Evolutionary conservation across 2,329 filamentous ascomycete species (phyloP).

Genomic region (Penicillium sp.): DNA sequence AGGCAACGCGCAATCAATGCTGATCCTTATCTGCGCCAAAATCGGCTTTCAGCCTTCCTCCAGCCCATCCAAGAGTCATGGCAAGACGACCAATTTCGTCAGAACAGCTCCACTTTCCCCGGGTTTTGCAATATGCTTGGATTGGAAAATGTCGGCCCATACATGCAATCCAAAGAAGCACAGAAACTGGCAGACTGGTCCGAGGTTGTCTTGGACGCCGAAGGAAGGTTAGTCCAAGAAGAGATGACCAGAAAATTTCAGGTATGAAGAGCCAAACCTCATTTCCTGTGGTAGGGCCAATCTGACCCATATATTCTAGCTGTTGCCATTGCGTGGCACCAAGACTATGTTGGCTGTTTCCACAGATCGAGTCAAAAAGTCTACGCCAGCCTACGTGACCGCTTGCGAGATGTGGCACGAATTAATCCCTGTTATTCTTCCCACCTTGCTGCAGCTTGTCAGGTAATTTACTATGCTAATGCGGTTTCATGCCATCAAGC

Average conservation of each 20-base stretch:
- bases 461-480: slow-evolving; percentile 48
- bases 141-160: slow-evolving; percentile 75
- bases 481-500: neutral
- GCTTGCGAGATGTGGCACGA: slow-evolving; percentile 83
- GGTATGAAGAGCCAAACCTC: slow-evolving; percentile 41
- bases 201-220: slow-evolving; percentile 68
- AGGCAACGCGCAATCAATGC: slow-evolving; percentile 79
- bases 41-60: slow-evolving; percentile 73
- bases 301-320: slow-evolving; percentile 40
- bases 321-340: slow-evolving; percentile 77
- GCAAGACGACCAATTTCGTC: slow-evolving; percentile 67
- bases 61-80: slow-evolving; percentile 78
- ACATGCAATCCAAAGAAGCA: slow-evolving; percentile 70
- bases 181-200: slow-evolving; percentile 82
- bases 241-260: slow-evolving; percentile 74
- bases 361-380: slow-evolving; percentile 80
- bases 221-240: slow-evolving; percentile 74
- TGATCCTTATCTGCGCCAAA: slow-evolving; percentile 66
- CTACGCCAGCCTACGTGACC: slow-evolving; percentile 68
- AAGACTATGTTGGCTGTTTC: slow-evolving; percentile 92
- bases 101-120: slow-evolving; percentile 68
- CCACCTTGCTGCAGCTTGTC: slow-evolving; percentile 78
- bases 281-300: neutral
- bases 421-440: slow-evolving; percentile 76
- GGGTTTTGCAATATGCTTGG: slow-evolving; percentile 78